phyloP scores from a whole-genome alignment of 129 eudicot genomes.

The Flaveria sonorensis region DNA sequence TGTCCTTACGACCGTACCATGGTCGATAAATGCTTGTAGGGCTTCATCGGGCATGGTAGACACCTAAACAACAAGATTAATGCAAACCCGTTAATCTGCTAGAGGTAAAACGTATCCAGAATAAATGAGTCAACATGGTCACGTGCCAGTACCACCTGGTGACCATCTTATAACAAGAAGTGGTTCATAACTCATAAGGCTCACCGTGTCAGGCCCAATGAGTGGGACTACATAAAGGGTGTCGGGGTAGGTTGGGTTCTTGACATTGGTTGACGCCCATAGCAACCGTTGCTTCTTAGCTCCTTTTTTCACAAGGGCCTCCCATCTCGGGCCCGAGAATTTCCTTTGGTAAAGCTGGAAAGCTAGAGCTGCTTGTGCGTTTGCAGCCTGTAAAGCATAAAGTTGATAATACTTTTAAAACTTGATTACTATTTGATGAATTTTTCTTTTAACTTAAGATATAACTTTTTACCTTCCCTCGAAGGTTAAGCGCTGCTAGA shows the following conservation, averaged over 20 bases:
- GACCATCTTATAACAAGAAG: background rate
- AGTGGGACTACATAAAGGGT: constrained; percentile 94
- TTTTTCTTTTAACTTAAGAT: no score
- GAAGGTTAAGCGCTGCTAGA: constrained; percentile 93
- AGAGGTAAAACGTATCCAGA: background rate
- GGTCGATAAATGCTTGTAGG: constrained; percentile 89
- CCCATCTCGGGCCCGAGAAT: constrained; percentile 99
- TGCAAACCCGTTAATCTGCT: background rate
- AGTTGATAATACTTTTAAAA: no score
- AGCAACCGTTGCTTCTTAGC: constrained; percentile 96
- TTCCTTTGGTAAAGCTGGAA: constrained; percentile 96
- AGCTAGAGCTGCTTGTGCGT: constrained; percentile 97
- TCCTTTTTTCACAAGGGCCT: constrained; percentile 95
- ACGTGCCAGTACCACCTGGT: background rate
- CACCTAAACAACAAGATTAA: constrained; percentile 50
- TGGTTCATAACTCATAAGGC: constrained; percentile 33
- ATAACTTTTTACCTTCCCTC: constrained; percentile 73
- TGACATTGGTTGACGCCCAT: constrained; percentile 99
- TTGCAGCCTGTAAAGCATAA: constrained; percentile 70
- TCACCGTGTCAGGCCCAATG: constrained; percentile 94
- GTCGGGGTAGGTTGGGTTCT: constrained; percentile 97
- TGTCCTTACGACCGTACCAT: constrained; percentile 84
- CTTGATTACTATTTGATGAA: no score
- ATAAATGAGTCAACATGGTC: background rate
- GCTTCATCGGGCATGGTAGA: constrained; percentile 99